Base-by-base conservation (phyloP, 768 basidiomycete genomes). In the Lactarius sanguifluus region DNA sequence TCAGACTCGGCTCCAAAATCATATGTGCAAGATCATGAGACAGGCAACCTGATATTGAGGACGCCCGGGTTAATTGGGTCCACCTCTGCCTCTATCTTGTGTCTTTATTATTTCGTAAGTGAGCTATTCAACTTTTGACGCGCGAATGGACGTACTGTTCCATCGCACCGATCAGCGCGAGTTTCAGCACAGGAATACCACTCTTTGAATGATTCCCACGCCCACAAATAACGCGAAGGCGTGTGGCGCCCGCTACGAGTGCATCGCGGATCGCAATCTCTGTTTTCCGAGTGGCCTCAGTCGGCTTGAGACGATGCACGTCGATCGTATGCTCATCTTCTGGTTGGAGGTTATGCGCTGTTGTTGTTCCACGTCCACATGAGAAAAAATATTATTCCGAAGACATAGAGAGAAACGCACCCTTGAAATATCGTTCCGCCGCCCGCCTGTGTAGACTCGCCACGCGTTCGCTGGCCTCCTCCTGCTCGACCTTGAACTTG, bases 151-250 rank as follows among this genome's bases (percentile, higher is more conserved):
- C 74, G 41, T 64, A 78, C 77, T 73, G 68, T 57, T 74, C 64
- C 72, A 78, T 68, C 41, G 73, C 70, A 5, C 65, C 62, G 12
- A 74, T 72, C 58, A 78, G 67, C 5, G 76, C 76, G 15, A 72
- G 71, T 63, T 76, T 78, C 43, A 79, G 68, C 10, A 71, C 72
- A 28, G 77, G 76, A 20, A 75, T 72, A 41, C 72, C 71, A 61
- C 71, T 71, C 57, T 64, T 72, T 3, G 75, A 76, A 64, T 78
- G 78, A 36, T 71, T 74, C 18, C 77, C 78, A 16, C 71, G 71
- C 12, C 78, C 78, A 25, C 73, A 73, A 45, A 79, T 77, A 57
- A 79, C 73, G 41, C 74, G 75, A 47, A 79, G 67, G 40, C 76
- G 70, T 3, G 74, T 63, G 1, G 72, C 74, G 16, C 74, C 76